Evolutionary conservation across 371 early-diverging fungal species (phyloP).

Genomic region (Funneliformis caledonium): DNA sequence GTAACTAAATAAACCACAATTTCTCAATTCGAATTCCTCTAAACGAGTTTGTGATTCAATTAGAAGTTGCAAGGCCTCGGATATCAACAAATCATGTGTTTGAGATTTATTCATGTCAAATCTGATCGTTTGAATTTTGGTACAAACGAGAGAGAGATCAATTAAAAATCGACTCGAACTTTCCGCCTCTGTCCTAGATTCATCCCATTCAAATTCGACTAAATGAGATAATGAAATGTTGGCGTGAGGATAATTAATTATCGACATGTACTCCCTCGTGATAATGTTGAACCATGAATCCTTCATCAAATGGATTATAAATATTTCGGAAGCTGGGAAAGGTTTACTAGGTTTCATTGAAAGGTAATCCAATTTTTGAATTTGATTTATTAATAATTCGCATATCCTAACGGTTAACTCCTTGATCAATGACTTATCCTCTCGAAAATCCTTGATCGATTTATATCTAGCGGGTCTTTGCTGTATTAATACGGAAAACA

Average conservation of each 20-base stretch:
- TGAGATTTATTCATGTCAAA: not conserved
- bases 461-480: not conserved
- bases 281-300: not conserved
- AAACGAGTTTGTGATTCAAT: slow-evolving; percentile 12
- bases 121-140: not conserved
- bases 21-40: not conserved
- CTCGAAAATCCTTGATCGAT: not conserved
- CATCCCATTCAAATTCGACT: not conserved
- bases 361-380: slow-evolving; percentile 16
- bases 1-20: not conserved
- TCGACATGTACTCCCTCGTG: slow-evolving; percentile 3
- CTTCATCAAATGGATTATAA: not conserved
- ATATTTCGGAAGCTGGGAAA: not conserved
- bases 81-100: not conserved
- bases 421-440: not conserved
- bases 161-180: not conserved
- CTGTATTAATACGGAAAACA: not conserved
- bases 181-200: not conserved
- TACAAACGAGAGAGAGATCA: not conserved
- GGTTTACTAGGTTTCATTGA: not conserved
- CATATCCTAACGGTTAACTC: not conserved
- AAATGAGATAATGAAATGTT: not conserved
- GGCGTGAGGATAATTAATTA: not conserved
- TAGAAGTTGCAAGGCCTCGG: not conserved
- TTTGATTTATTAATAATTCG: not conserved